A percentile compares a stretch with the other conserved stretches of the same genome.
Conservation (phyloP, 805 yeast genomes). For the Pichia deserticola region DNA sequence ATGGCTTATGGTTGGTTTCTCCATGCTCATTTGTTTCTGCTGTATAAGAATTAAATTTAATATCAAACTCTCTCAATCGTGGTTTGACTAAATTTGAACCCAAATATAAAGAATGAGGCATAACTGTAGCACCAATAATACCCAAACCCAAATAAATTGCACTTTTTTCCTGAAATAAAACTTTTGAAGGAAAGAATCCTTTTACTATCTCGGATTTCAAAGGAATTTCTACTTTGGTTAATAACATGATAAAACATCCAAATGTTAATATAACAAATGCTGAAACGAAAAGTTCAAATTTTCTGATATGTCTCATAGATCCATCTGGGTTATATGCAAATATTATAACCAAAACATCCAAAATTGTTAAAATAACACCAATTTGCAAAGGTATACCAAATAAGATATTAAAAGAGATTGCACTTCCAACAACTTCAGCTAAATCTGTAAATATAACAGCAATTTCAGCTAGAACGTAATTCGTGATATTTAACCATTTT, state of each 20-base stretch:
- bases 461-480: constrained; percentile 70
- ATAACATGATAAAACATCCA: constrained; percentile 63
- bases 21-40: constrained; percentile 14
- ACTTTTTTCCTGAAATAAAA: constrained; percentile 47
- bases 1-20: constrained; percentile 49
- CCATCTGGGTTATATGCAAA: constrained; percentile 76
- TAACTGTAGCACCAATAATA: constrained; percentile 87
- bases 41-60: constrained; percentile 24
- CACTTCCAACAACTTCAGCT: constrained; percentile 93
- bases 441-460: constrained; percentile 90
- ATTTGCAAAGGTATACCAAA: constrained; percentile 63
- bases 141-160: constrained; percentile 76
- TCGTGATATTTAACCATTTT: constrained; percentile 48
- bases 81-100: constrained; percentile 89
- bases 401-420: constrained; percentile 72
- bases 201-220: constrained; percentile 43
- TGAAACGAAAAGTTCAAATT: constrained; percentile 72
- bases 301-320: constrained; percentile 63
- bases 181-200: constrained; percentile 64
- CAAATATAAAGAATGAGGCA: constrained; percentile 84
- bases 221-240: constrained; percentile 51
- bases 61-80: constrained; percentile 68
- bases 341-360: constrained; percentile 73
- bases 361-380: constrained; percentile 74
- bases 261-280: constrained; percentile 66